Base-by-base conservation (phyloP, 73 alveolate species). In the Symbiodinium natans region DNA sequence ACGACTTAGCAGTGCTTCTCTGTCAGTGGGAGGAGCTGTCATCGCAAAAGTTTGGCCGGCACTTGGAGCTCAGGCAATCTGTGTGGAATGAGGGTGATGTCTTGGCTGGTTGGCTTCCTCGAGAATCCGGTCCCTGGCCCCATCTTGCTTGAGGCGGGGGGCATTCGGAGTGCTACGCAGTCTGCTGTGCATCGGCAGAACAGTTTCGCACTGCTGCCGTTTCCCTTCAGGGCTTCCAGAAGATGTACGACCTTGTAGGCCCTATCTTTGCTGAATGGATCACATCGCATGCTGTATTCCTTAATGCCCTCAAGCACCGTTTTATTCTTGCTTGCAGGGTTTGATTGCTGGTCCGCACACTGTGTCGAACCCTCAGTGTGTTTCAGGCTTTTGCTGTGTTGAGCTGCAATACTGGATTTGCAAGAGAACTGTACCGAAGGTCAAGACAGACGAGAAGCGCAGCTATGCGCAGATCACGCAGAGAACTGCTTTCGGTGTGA, bases 231-330 rank as follows among this genome's bases (percentile, higher is more conserved):
- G 95, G 95, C 95, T 63, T 89, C 86, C 95, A 92, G 98, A 75
- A 92, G 98, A 92, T 92, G 98, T 92, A 92, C 56, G 98, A 92
- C 98, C 90, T 92, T 42, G 98, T 92, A 71, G 98, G 95, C 27
- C n/a, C n/a, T n/a, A n/a, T n/a, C n/a, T n/a, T 29, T 1, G 80
- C 80, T 63, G 31, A 31, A 3, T 63, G 9, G 17, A 46, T 1
- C 80, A 63, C 38, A n/a, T n/a, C n/a, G n/a, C n/a, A n/a, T n/a
- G n/a, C n/a, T n/a, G n/a, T n/a, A n/a, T n/a, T n/a, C n/a, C n/a
- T n/a, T n/a, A n/a, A n/a, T n/a, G n/a, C n/a, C n/a, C n/a, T n/a
- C n/a, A n/a, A n/a, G n/a, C n/a, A n/a, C n/a, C n/a, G n/a, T n/a
- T n/a, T n/a, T n/a, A n/a, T n/a, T n/a, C 38, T 8, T 33, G 56